phyloP scores from a whole-genome alignment of 2,329 filamentous ascomycete genomes.

The Phyllosticta citriasiana region DNA sequence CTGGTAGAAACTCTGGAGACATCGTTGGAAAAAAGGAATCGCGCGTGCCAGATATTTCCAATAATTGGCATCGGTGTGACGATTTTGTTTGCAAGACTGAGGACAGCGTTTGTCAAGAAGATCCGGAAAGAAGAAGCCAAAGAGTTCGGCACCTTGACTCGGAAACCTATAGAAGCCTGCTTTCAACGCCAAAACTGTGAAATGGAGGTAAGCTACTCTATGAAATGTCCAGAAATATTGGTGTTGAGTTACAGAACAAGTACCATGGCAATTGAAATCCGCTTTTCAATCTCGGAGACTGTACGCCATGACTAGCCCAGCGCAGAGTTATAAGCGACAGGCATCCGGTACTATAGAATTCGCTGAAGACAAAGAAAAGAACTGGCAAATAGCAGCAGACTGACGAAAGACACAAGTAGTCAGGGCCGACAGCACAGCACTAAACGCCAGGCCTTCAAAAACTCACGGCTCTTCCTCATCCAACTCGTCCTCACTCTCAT shows the following conservation, averaged over 20 bases:
- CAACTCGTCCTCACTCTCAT: slow-evolving; percentile 19
- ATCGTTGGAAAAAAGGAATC: not conserved
- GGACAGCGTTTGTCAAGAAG: not conserved
- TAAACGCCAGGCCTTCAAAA: no score
- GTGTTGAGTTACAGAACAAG: no score
- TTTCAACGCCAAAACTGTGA: no score
- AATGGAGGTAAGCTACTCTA: no score
- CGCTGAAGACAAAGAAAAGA: no score
- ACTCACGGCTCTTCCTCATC: slow-evolving; percentile 14
- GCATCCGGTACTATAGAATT: no score
- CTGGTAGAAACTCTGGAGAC: not conserved
- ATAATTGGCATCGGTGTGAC: not conserved
- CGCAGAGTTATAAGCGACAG: no score
- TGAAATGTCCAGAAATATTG: no score
- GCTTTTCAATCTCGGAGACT: no score
- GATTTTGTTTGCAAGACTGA: not conserved
- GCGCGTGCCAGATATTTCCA: not conserved
- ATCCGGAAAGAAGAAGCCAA: not conserved
- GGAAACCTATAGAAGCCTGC: not conserved
- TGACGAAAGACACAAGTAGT: not conserved
- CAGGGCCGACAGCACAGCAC: not conserved
- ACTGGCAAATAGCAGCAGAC: not conserved
- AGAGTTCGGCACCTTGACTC: not conserved
- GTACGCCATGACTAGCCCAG: no score
- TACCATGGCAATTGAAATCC: no score